These are phyloP conservation scores for Chalciporus piperatus DNA, from an alignment of 768 basidiomycete genomes.

Conservation along the genomic window DNA sequence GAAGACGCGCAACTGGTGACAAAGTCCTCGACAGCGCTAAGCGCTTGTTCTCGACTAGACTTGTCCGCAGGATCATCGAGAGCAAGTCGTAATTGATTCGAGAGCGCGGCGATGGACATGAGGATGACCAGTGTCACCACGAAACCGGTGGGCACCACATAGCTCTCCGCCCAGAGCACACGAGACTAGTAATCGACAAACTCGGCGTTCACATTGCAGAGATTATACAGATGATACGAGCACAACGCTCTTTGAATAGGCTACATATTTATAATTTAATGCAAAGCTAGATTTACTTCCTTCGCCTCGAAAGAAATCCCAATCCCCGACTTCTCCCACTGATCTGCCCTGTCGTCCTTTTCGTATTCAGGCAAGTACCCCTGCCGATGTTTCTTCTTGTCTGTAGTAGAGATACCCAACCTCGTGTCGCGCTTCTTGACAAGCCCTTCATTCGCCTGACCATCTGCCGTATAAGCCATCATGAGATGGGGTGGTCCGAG, in stretches of 20 bases:
- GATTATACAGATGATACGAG: not conserved
- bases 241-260: not conserved
- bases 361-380: constrained; percentile 41
- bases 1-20: constrained; percentile 49
- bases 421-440: constrained; percentile 34
- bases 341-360: constrained; percentile 35
- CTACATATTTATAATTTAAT: not conserved
- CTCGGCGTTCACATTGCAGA: not conserved
- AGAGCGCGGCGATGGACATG: constrained; percentile 39
- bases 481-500: constrained; percentile 47
- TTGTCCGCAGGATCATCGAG: constrained; percentile 55
- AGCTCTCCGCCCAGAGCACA: not conserved
- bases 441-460: constrained; percentile 31
- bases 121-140: constrained; percentile 4
- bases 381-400: constrained; percentile 34
- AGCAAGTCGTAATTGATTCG: constrained; percentile 54
- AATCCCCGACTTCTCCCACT: constrained; percentile 36
- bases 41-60: constrained; percentile 46
- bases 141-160: constrained; percentile 7
- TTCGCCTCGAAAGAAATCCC: constrained; percentile 33
- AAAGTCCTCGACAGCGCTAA: constrained; percentile 53
- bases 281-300: constrained; percentile 16
- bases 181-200: not conserved
- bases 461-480: constrained; percentile 42
- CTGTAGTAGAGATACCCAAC: constrained; percentile 32